Evolutionary conservation across 108 stramenopile genomes (phyloP), one percentile per base, ranked within the genome.

Genomic region (Cyclotella atomus): DNA sequence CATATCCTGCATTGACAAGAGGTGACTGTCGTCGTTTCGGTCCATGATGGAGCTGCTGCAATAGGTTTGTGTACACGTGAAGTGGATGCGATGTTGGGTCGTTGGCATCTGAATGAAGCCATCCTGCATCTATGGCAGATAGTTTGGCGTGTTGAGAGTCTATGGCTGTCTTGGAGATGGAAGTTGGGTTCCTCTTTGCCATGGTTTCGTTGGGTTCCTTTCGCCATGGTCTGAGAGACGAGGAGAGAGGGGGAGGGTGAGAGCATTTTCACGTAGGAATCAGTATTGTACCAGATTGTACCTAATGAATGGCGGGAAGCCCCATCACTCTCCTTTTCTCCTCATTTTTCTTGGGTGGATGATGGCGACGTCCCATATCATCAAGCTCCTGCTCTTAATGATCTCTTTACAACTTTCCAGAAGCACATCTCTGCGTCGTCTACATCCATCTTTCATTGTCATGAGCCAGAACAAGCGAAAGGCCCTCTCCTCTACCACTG

Each of bases 1-100:
- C 88, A 68, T 94, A 94, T 59, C 90, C 90, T 1, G 90, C 90
- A 79, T 91, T 86, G n/a, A 94, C 90, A 30, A 94, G 63, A 0
- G 92, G 90, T 14, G 89, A 87, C 73, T 90, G 89, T 9, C 87
- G 71, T 49, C 77, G 61, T 21, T 53, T 62, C 8, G 53, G 43
- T 25, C 60, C 59, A 20, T 44, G 12, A 5, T 65, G 35, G 9
- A 79, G 59, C 28, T 56, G 59, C 17, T 44, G 70, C 2, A 79
- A 65, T 17, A 79, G 32, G 6, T 54, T 32, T 24, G 57, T 60
- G 59, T 79, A 79, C 5, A 59, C 36, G 34, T 59, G 54, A 23
- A 76, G 36, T n/a, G 36, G 36, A 25, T 38, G 21, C 3, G 44
- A 12, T 41, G 57, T 72, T 23, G 71, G 34, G 47, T 81, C 24